Base-by-base conservation (phyloP, 2,329 filamentous ascomycete species). In the Pseudogymnoascus pannorum region DNA sequence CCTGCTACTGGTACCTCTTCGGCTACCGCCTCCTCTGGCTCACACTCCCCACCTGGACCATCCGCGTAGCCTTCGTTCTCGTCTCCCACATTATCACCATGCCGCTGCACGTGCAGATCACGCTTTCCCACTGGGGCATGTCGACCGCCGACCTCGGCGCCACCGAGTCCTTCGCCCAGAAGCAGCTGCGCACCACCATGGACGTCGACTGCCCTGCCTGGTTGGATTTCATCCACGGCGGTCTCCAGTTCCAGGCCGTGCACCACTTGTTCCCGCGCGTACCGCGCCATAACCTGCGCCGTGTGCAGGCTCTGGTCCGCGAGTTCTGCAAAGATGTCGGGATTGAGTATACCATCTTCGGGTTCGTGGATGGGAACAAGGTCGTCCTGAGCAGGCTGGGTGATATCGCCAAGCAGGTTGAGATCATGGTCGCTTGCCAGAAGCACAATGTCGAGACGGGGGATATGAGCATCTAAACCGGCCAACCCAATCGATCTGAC, bases 71-170 rank as follows among this genome's bases (percentile, higher is more conserved):
- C 58, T 90, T 87, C 66, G 79, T 89, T 2, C 73, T 89, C 40
- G 75, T 88, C 60, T 84, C 81, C 26, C 86, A 89, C 72, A 79
- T 85, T 57, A 73, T 86, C 69, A 87, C 86, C 29, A 84, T 86
- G 78, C 85, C 86, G 0, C 78, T 89, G 20, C 87, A 90, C 70
- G 79, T 89, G 1, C 87, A 89, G 67, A 88, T 90, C 71, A 89
- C 86, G 0, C 80, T 89, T 7, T 86, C 82, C 1, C 87, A 90
- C 73, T 89, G 87, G 78, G 87, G 83, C 63, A 90, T 89, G 86
- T 84, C 83, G 22, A 87, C 84, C 2, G 75, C 82, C 0, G 84
- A 88, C 64, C 77, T 88, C 2, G 85, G 85, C 63, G 79, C 83
- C 54, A 75, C 78, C 60, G 87, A 89, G 70, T 87, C 84, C 0